These are phyloP conservation scores for Peribolospora kevripleyi DNA, from an alignment of 768 basidiomycete species.

Conservation along the genomic window DNA sequence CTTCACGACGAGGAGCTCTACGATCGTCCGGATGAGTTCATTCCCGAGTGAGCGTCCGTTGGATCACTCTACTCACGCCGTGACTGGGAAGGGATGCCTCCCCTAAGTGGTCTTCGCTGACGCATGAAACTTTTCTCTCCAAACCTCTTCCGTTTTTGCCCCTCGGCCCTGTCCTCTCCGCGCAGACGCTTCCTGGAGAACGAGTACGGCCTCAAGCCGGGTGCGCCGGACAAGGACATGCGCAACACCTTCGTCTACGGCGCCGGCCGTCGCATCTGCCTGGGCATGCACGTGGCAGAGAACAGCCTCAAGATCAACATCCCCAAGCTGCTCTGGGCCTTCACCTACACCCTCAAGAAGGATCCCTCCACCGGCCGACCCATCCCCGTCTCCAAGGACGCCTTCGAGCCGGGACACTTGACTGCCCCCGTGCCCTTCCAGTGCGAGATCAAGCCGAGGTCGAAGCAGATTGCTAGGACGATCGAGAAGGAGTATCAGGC, in stretches of 20 bases:
- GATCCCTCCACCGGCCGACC: background rate
- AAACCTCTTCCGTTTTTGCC: no score
- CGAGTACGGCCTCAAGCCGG: background rate
- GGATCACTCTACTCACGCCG: no score
- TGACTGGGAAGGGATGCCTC: no score
- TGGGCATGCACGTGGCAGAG: background rate
- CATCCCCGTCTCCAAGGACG: background rate
- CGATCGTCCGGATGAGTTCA: slow-evolving; percentile 3
- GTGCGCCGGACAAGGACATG: background rate
- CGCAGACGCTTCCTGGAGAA: background rate
- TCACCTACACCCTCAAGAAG: background rate
- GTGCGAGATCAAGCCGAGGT: slow-evolving; percentile 5
- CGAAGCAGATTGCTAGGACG: background rate
- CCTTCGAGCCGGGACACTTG: background rate
- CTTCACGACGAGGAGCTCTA: slow-evolving; percentile 1
- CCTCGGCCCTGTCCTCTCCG: no score
- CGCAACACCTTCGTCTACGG: slow-evolving; percentile 1
- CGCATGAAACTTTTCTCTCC: no score
- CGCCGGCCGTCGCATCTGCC: slow-evolving; percentile 4
- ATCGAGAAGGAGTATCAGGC: slow-evolving; percentile 2
- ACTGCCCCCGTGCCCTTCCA: slow-evolving; percentile 6
- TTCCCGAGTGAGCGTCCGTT: background rate
- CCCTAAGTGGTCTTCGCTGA: no score
- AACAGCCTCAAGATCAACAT: background rate
- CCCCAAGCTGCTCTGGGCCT: background rate